Evolutionary conservation across 805 yeast genomes (phyloP).

Genomic region (Schwanniomyces sp.): DNA sequence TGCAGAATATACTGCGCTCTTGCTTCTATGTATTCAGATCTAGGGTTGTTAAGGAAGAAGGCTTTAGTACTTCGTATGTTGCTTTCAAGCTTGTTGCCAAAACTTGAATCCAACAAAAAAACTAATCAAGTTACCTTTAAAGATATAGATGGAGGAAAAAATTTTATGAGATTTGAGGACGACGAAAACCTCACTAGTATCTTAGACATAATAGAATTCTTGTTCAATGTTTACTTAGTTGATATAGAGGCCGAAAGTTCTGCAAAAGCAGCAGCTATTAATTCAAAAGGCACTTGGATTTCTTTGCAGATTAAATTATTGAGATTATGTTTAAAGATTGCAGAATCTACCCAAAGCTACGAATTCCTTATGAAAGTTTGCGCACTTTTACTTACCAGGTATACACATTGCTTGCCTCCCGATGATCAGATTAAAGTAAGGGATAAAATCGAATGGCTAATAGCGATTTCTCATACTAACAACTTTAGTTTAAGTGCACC

Average conservation of each 20-base stretch:
- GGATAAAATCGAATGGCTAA: constrained; percentile 25
- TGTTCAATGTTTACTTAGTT: constrained; percentile 57
- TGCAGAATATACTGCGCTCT: constrained; percentile 63
- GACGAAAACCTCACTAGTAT: constrained; percentile 18
- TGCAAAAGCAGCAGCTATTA: constrained; percentile 16
- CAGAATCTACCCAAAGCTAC: constrained; percentile 50
- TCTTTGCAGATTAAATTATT: constrained; percentile 57
- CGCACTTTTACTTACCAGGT: constrained; percentile 55
- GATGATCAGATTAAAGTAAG: constrained; percentile 57
- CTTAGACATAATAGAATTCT: constrained; percentile 44
- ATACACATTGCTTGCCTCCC: constrained; percentile 50
- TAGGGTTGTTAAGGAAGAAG: constrained; percentile 65
- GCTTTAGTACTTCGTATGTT: constrained; percentile 69
- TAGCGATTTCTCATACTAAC: constrained; percentile 19
- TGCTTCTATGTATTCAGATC: constrained; percentile 60
- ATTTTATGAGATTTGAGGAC: not conserved
- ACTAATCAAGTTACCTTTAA: not conserved
- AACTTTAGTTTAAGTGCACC: constrained; percentile 25
- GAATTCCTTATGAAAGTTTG: constrained; percentile 43
- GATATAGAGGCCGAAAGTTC: constrained; percentile 32
- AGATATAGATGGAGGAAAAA: constrained; percentile 3
- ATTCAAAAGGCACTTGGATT: constrained; percentile 45
- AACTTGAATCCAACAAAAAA: constrained; percentile 17
- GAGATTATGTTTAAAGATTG: constrained; percentile 50
- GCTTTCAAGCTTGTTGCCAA: constrained; percentile 50